phyloP scores from a whole-genome alignment of 2,329 filamentous ascomycete species.

The Arthroderma sp. region DNA sequence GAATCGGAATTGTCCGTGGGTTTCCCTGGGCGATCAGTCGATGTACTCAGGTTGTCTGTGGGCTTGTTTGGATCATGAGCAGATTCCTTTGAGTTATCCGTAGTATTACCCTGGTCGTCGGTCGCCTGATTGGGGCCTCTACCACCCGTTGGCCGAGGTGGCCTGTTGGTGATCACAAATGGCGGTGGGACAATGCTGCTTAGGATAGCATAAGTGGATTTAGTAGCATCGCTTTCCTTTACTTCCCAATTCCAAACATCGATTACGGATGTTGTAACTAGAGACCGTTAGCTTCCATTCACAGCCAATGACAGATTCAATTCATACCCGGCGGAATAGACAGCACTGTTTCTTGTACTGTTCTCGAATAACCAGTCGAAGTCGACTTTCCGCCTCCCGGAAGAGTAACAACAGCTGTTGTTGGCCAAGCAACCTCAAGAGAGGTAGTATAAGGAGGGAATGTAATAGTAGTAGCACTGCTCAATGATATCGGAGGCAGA shows the following conservation, averaged over 20 bases:
- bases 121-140: too few species aligned
- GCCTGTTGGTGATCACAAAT: slow-evolving; percentile 5
- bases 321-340: slow-evolving; percentile 3
- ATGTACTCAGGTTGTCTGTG: too few species aligned
- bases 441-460: slow-evolving; percentile 11
- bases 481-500: slow-evolving; percentile 9
- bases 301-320: not conserved
- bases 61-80: too few species aligned
- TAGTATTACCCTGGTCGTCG: too few species aligned
- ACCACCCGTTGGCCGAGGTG: not conserved
- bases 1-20: too few species aligned
- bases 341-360: slow-evolving; percentile 1
- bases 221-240: not conserved
- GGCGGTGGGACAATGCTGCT: slow-evolving; percentile 4
- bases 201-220: not conserved
- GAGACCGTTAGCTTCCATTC: not conserved
- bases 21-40: too few species aligned
- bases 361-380: slow-evolving; percentile 2
- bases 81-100: too few species aligned
- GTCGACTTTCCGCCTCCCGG: slow-evolving; percentile 8
- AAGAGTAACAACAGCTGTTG: slow-evolving; percentile 4
- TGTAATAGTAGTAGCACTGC: slow-evolving; percentile 8
- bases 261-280: slow-evolving; percentile 3
- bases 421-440: slow-evolving; percentile 10
- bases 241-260: slow-evolving; percentile 5